Percentiles rank a stretch among this genome's conserved stretches.
These are phyloP conservation scores for Daedalea quercina DNA, from an alignment of 768 basidiomycete species.

Conservation along the genomic window DNA sequence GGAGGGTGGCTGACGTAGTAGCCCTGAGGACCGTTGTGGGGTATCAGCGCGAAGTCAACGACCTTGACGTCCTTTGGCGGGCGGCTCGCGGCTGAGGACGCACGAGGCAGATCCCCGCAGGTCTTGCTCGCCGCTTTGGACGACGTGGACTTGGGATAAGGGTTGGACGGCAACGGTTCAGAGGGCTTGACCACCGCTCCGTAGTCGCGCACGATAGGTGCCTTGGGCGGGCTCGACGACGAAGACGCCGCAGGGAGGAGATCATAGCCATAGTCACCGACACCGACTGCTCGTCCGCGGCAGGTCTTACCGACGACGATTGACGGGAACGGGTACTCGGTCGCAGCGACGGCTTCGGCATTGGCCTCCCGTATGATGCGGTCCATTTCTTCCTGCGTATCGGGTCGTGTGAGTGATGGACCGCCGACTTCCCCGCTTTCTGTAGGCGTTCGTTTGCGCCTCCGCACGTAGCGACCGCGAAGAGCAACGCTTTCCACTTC, in stretches of 20 bases:
- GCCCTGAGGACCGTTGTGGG: conserved; percentile 10
- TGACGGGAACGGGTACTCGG: too few relatives aligned
- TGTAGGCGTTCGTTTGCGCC: neutral
- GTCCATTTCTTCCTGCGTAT: too few relatives aligned
- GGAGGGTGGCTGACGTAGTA: conserved; percentile 19
- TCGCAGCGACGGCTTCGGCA: too few relatives aligned
- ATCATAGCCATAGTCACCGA: neutral
- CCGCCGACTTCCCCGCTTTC: neutral
- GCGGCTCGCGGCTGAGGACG: neutral
- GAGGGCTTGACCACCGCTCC: neutral
- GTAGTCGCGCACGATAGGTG: neutral
- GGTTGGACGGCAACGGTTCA: neutral
- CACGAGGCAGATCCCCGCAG: neutral
- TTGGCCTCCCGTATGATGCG: too few relatives aligned
- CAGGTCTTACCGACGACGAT: neutral
- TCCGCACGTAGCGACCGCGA: neutral
- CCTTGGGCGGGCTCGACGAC: neutral
- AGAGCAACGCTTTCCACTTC: neutral
- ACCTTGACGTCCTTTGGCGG: conserved; percentile 1
- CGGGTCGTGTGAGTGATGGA: neutral
- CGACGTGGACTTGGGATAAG: neutral
- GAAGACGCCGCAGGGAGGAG: neutral
- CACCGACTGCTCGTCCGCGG: neutral
- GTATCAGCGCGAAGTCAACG: conserved; percentile 22
- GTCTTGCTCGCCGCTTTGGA: neutral